Base-by-base conservation (phyloP, 192 early-diverging fungal species). In the Podila clonocystis region DNA sequence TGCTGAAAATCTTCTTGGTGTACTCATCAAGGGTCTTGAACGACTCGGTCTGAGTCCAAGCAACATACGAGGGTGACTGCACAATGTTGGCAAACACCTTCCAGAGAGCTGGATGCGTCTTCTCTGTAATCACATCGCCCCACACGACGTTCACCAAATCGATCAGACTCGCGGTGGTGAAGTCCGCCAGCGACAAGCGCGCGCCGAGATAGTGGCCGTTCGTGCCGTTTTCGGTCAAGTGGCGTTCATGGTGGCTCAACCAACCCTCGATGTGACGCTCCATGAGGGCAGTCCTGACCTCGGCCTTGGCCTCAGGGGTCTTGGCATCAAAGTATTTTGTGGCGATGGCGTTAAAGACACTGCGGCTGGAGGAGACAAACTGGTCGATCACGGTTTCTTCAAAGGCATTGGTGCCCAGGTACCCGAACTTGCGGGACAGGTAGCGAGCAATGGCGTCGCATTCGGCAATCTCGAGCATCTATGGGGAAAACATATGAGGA, bases 191-290 rank as follows among this genome's bases (percentile, higher is more conserved):
- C 0, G 86, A 82, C 4, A 58, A 77, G 31, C 68, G 52, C 36
- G 66, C 63, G 49, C 86, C 86, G 58, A 90, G 76, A 58, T 85
- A 89, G 52, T 90, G 88, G 24, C 69, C 82, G 28, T 78, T 84
- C 2, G 70, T n/a, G 6, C 75, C 82, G 31, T 76, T 75, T 30
- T 41, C 64, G 4, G 24, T 9, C 30, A 84, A 30, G 41, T 75
- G 59, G 12, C 63, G 15, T 60, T 82, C 83, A 48, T 80, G 76
- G 55, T 45, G 52, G 48, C 50, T 38, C 49, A 75, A 31, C 68
- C 75, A 68, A 6, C 19, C 9, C 15, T 36, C 20, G 29, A 79
- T 36, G 20, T 34, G 20, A 5, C 15, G 30, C 5, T 1, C 28
- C 4, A 68, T 8, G 2, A 45, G 41, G 0, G 50, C 65, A 0